Evolutionary conservation across 2,329 filamentous ascomycete genomes (phyloP), one percentile per base, ranked within the genome.

Genomic region (Cladosporium phlei): DNA sequence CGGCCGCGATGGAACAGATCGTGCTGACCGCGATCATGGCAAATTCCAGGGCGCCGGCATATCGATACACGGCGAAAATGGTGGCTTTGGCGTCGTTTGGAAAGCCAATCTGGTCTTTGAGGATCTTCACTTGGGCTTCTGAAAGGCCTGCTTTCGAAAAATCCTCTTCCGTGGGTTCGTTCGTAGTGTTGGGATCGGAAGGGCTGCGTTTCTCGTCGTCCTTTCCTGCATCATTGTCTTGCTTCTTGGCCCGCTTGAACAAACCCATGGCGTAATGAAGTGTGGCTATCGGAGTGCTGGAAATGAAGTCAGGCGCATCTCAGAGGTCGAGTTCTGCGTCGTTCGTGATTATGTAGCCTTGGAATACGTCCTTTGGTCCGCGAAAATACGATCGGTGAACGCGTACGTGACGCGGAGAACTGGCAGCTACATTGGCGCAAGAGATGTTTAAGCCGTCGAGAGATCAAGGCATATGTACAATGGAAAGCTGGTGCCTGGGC

Each of bases 1-100:
- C 68, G 11, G 68, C 67, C 11, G 61, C 62, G 7, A 68, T 52
- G 6, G 66, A 62, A 16, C 66, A 60, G 5, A 69, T 5, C 7
- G 66, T 58, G 5, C 63, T 69, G 17, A 58, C 48, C 10, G 54
- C 47, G 2, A 45, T 37, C 24, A 45, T 35, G 33, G 24, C 16
- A n/a, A 45, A 28, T 16, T 45, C 42, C 8, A 17, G 14, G 8
- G 22, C 3, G 25, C 12, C 37, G 17, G 42, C 42, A 29, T 45
- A 45, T 20, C 42, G 24, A 24, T 45, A 45, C 9, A 37, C 42
- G 11, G 42, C 24, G 42, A 45, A 45, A 12, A 45, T 45, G 5
- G 32, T 45, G 12, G 42, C 42, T 24, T 45, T 45, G 2, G 42
- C 42, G 3, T 37, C 42, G 12, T 37, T 37, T 11, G 42, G 20